These are phyloP conservation scores for Scheffersomyces amazonensis DNA, from an alignment of 805 yeast genomes.

Conservation along the genomic window DNA sequence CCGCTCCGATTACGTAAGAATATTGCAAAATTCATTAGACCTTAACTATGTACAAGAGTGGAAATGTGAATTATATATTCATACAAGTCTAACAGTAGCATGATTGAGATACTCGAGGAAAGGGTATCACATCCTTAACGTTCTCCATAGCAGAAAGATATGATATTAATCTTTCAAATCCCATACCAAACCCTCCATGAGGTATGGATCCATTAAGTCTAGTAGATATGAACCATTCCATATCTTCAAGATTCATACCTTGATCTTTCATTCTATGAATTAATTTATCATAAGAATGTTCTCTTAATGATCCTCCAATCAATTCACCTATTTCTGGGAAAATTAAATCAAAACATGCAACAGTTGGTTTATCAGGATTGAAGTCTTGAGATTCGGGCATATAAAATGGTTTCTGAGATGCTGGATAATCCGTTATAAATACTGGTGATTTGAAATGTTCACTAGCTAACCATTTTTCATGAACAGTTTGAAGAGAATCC, in stretches of 20 bases:
- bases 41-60: too few relatives aligned
- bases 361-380: conserved; percentile 49
- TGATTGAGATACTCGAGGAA: conserved; percentile 64
- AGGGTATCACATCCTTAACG: conserved; percentile 82
- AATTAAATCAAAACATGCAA: conserved; percentile 84
- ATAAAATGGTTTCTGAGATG: conserved; percentile 79
- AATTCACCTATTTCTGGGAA: conserved; percentile 93
- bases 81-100: conserved; percentile 27
- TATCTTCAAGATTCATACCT: conserved; percentile 54
- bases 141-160: conserved; percentile 74
- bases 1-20: not conserved
- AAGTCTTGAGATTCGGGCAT: conserved; percentile 58
- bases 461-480: conserved; percentile 88
- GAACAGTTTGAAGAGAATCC: conserved; percentile 72
- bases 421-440: conserved; percentile 88
- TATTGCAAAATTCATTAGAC: too few relatives aligned
- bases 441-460: conserved; percentile 67
- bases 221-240: conserved; percentile 79
- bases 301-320: conserved; percentile 93
- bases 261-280: conserved; percentile 47
- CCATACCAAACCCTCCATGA: conserved; percentile 97
- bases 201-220: conserved; percentile 81
- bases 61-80: too few relatives aligned
- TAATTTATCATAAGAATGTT: conserved; percentile 54
- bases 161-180: conserved; percentile 80